A percentile compares a stretch with the other conserved stretches of the same genome.
Conservation (phyloP, 176 grass and related monocot species). For the Hordeum marinum region DNA sequence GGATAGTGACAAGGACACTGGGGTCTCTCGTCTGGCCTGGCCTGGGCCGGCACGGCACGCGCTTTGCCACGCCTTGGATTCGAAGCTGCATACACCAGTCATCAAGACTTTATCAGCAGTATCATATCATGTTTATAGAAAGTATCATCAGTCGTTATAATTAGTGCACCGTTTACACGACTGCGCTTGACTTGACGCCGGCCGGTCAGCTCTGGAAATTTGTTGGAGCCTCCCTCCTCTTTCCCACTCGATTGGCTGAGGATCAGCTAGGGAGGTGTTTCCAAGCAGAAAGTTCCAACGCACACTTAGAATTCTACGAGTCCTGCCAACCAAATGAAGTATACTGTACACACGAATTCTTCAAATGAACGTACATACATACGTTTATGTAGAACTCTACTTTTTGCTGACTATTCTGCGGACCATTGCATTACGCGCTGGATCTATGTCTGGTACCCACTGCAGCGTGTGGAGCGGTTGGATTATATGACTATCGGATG, state of each 20-base stretch:
- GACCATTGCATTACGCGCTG: no score
- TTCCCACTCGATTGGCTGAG: no score
- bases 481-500: no score
- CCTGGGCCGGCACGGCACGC: neutral
- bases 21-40: no score
- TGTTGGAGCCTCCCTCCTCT: neutral
- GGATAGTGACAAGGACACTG: neutral
- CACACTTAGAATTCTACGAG: neutral
- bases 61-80: neutral
- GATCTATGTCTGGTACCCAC: no score
- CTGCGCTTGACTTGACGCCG: neutral
- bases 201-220: neutral
- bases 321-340: no score
- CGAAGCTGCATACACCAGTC: neutral
- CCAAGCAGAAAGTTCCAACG: neutral
- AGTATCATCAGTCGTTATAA: no score
- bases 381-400: no score
- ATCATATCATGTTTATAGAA: no score
- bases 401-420: no score
- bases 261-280: no score
- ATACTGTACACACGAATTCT: neutral
- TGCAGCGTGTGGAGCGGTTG: no score
- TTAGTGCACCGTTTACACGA: neutral
- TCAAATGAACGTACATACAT: neutral
- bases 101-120: neutral